Evolutionary conservation across 495 filamentous ascomycete genomes (phyloP).

Genomic region (Aspergillus nidulans): DNA sequence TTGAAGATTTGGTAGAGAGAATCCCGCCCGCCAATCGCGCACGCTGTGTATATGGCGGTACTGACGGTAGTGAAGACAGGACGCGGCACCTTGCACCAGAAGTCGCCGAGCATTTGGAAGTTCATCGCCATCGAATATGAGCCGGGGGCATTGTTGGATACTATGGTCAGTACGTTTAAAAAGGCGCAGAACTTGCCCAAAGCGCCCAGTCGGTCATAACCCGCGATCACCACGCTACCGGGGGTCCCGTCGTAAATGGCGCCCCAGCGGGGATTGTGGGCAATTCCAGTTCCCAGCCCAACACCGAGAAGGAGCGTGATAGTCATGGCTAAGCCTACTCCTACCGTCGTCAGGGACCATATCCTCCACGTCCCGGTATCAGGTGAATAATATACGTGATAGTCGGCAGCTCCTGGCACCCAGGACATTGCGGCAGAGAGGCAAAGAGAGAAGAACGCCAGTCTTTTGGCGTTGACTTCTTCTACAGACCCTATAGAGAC

Average conservation of each 20-base stretch:
- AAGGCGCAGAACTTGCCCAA: conserved; percentile 71
- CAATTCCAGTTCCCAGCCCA: conserved; percentile 61
- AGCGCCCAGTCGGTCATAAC: conserved; percentile 53
- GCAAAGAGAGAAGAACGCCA: conserved; percentile 63
- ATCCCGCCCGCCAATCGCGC: conserved; percentile 48
- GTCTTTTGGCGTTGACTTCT: conserved; percentile 51
- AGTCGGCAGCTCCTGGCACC: conserved; percentile 51
- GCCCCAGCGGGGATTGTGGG: conserved; percentile 46
- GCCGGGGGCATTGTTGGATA: conserved; percentile 66
- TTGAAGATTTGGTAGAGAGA: conserved; percentile 44
- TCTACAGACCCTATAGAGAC: conserved; percentile 31
- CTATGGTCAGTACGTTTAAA: conserved; percentile 62
- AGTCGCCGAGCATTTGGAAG: conserved; percentile 63
- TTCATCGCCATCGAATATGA: conserved; percentile 70
- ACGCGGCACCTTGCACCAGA: conserved; percentile 60
- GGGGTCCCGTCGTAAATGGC: conserved; percentile 53
- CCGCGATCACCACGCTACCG: conserved; percentile 64
- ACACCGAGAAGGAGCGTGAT: conserved; percentile 64
- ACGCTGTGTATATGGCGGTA: conserved; percentile 40
- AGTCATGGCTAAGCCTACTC: conserved; percentile 45
- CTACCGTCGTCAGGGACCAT: conserved; percentile 46
- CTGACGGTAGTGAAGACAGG: conserved; percentile 56
- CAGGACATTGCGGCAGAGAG: conserved; percentile 52
- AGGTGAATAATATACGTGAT: conserved; percentile 54
- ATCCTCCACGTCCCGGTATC: conserved; percentile 40